Base-by-base conservation (phyloP, 345 rosid species). In the Conringia planisiliqua region DNA sequence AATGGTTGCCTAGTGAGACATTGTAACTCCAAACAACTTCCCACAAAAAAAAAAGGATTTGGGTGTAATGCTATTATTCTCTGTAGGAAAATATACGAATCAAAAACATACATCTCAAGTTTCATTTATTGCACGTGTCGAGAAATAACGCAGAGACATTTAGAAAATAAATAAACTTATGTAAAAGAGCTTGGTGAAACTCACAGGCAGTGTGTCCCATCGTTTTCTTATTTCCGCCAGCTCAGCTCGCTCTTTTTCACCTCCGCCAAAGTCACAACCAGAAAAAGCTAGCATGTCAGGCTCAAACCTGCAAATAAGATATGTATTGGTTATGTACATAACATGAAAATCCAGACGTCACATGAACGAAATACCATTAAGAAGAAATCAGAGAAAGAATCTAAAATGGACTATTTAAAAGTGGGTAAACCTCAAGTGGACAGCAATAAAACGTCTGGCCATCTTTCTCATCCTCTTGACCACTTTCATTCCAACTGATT, bases 251-350 rank as follows among this genome's bases (percentile, higher is more conserved):
- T 90, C 99, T 73, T 92, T 92, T 57, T 92, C 99, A 72, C 99
- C 99, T n/a, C 99, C 99, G 29, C 99, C 99, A 80, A 76, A 96
- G 79, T 92, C 94, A 78, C 99, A 96, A 72, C 99, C 98, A 68
- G 99, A 96, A 82, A 96, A 96, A 27, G 99, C 98, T 63, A 96
- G 87, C 98, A 92, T 96, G 80, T 96, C 99, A 70, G 99, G 94
- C 82, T 96, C 99, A 82, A 96, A 96, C 82, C 99, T 96, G 86
- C 30, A 68, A 48, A 48, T 55, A 14, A 33, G 29, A 38, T 46
- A 44, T 70, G 3, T 62, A 26, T 62, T 62, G 33, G 44, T 70
- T 64, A 64, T 42, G 42, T 38, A 50, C 29, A 59, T 46, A 33
- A 46, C 51, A 59, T 48, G 35, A 38, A 36, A 46, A 22, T 57